These are phyloP conservation scores for Rhododendron henanense DNA, from an alignment of 148 eudicot species.

Conservation along the genomic window DNA sequence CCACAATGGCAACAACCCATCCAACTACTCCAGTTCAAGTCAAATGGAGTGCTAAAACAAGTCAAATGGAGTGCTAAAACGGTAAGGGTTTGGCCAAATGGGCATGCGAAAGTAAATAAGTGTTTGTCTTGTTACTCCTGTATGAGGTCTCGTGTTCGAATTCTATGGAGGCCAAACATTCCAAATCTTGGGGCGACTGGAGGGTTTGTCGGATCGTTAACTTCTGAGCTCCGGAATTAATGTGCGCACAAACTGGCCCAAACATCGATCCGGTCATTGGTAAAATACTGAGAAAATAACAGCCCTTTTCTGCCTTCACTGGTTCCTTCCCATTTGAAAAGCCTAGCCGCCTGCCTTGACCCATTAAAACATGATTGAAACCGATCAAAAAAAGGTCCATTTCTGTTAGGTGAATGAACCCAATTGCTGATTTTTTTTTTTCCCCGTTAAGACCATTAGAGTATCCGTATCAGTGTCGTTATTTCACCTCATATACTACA, in stretches of 20 bases:
- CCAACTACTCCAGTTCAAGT: neutral
- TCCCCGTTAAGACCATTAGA: neutral
- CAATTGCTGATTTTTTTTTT: neutral
- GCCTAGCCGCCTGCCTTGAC: conserved; percentile 8
- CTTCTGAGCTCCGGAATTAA: too few relatives aligned
- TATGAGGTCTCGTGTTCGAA: neutral
- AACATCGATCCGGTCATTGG: neutral
- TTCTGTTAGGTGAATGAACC: neutral
- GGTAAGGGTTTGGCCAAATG: neutral
- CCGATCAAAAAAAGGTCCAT: neutral
- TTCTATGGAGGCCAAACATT: too few relatives aligned
- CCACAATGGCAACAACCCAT: neutral
- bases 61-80: neutral
- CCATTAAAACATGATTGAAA: neutral
- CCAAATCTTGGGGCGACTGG: too few relatives aligned
- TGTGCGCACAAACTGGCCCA: too few relatives aligned
- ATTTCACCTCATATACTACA: too few relatives aligned
- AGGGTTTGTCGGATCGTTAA: too few relatives aligned
- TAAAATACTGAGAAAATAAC: neutral
- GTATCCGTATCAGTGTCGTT: too few relatives aligned
- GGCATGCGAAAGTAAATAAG: neutral
- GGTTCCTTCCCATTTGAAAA: neutral
- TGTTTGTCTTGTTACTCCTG: neutral
- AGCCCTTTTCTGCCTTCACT: neutral
- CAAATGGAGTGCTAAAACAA: neutral